Conservation (phyloP, 192 early-diverging fungal genomes). For the Endogone sp. region DNA sequence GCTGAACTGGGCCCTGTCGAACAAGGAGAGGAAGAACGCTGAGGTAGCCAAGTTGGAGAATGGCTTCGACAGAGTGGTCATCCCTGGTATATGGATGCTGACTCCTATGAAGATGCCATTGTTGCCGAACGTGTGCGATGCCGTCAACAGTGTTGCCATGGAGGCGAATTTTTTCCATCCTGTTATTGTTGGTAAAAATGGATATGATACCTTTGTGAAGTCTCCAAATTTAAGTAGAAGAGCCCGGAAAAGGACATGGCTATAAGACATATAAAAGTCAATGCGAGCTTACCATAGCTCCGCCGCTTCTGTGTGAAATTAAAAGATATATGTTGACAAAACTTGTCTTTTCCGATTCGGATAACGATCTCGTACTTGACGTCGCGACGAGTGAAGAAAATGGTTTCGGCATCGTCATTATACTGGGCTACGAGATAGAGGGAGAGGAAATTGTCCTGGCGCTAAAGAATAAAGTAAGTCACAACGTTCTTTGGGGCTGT, state of each 20-base stretch:
- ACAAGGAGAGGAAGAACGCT: background rate
- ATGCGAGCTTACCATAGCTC: background rate
- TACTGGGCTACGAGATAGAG: background rate
- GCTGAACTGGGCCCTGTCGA: background rate
- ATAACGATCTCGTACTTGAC: background rate
- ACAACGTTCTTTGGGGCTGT: background rate
- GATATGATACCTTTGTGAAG: too few species aligned
- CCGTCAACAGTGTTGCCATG: too few species aligned
- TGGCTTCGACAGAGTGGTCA: background rate
- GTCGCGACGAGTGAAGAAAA: background rate
- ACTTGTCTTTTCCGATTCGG: background rate
- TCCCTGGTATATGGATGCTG: too few species aligned
- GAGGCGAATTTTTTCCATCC: too few species aligned
- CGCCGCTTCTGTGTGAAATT: background rate
- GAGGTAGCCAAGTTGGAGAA: background rate
- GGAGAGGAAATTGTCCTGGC: background rate
- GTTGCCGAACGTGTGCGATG: too few species aligned
- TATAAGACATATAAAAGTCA: too few species aligned
- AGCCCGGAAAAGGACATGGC: too few species aligned
- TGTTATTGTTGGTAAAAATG: too few species aligned
- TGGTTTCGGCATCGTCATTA: background rate
- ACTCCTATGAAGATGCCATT: too few species aligned
- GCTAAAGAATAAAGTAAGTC: too few species aligned
- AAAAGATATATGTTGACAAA: background rate
- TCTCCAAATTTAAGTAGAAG: too few species aligned